A percentile compares a stretch with the other conserved stretches of the same genome.
phyloP scores from a whole-genome alignment of 495 filamentous ascomycete species.

The Amorphotheca resinae region DNA sequence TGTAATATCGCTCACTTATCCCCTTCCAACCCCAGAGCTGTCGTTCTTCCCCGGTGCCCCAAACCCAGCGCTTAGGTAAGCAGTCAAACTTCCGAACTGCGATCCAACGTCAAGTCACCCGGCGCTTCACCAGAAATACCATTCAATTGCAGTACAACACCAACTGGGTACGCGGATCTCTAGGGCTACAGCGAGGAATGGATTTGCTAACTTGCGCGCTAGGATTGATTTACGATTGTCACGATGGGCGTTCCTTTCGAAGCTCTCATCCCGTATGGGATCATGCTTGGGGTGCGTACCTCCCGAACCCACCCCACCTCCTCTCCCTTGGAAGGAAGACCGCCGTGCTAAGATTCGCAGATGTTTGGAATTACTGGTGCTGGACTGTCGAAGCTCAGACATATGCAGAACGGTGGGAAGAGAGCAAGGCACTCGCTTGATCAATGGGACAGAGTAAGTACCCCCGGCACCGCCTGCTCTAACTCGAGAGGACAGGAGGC shows the following conservation, averaged over 20 bases:
- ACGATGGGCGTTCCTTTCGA: conserved; percentile 95
- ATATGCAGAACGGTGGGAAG: conserved; percentile 82
- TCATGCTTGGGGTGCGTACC: conserved; percentile 66
- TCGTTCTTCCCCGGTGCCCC: conserved; percentile 5
- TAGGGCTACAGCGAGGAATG: background rate
- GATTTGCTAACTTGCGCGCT: conserved; percentile 6
- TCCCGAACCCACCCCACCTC: conserved; percentile 8
- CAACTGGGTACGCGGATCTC: conserved; percentile 1
- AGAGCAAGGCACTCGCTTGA: conserved; percentile 69
- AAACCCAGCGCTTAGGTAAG: conserved; percentile 4
- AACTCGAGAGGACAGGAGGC: conserved; percentile 10
- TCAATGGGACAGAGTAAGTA: conserved; percentile 83
- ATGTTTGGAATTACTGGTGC: conserved; percentile 82
- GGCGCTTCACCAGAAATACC: background rate
- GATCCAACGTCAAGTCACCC: conserved; percentile 11
- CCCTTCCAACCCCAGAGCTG: conserved; percentile 8
- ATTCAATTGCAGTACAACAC: conserved; percentile 10
- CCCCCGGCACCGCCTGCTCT: background rate
- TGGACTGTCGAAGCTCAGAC: conserved; percentile 59
- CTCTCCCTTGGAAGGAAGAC: background rate
- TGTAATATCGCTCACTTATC: conserved; percentile 13
- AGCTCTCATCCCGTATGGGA: conserved; percentile 84
- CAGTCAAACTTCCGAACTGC: conserved; percentile 2
- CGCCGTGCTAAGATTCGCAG: conserved; percentile 35
- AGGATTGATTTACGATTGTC: conserved; percentile 18